A percentile compares a stretch with the other conserved stretches of the same genome.
Evolutionary conservation across 2,329 filamentous ascomycete genomes (phyloP).

Genomic region (Purpureocillium takamizusanense): DNA sequence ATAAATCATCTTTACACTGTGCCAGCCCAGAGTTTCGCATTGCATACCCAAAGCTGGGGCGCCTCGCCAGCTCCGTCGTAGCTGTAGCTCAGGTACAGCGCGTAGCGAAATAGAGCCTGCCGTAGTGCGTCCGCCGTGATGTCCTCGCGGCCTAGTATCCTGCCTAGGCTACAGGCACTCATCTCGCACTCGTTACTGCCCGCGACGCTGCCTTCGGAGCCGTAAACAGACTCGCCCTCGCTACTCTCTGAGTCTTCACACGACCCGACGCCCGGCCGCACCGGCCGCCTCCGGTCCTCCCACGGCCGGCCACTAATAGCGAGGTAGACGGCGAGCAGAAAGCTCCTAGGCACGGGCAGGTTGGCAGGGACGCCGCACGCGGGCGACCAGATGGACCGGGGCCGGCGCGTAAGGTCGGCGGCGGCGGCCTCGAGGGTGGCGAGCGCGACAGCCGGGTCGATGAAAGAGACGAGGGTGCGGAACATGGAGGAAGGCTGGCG

Average conservation of each 20-base stretch:
- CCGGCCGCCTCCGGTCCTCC: background rate
- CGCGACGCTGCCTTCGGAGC: conserved; percentile 3
- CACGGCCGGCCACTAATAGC: conserved; percentile 17
- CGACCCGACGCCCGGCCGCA: no score
- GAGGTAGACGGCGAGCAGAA: conserved; percentile 20
- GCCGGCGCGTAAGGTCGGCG: conserved; percentile 12
- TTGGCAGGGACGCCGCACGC: conserved; percentile 19
- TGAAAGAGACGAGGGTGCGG: conserved; percentile 17
- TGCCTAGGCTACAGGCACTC: conserved; percentile 8
- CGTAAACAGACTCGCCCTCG: conserved; percentile 4
- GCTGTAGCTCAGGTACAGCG: conserved; percentile 24
- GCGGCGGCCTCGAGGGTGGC: conserved; percentile 13
- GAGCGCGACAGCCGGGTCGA: conserved; percentile 16
- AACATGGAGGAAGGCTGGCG: conserved; percentile 11
- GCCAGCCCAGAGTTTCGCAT: conserved; percentile 9
- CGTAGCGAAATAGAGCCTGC: conserved; percentile 22
- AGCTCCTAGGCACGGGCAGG: conserved; percentile 19
- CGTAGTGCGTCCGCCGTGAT: conserved; percentile 14
- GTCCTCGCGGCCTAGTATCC: conserved; percentile 11
- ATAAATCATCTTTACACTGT: conserved; percentile 7
- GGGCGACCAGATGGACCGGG: conserved; percentile 24
- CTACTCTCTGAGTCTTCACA: conserved; percentile 3
- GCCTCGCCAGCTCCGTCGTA: conserved; percentile 12
- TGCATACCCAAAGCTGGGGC: conserved; percentile 22
- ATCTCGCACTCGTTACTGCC: conserved; percentile 3